phyloP scores from a whole-genome alignment of 805 yeast species.

The Wickerhamiella vanderwaltii region DNA sequence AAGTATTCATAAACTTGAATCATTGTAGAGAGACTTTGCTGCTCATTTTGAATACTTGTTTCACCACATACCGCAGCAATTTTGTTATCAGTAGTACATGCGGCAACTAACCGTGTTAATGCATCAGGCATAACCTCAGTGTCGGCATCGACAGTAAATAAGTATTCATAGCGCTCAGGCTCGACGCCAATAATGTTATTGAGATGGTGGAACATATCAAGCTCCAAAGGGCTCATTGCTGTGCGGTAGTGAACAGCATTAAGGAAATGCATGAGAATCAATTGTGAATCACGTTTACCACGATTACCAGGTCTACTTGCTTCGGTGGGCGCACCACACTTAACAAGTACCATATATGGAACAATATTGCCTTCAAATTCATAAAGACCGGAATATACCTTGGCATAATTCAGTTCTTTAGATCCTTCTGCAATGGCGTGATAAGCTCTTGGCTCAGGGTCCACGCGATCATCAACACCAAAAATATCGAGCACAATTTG shows the following conservation, averaged over 20 bases:
- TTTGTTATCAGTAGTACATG: constrained; percentile 42
- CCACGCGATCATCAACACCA: constrained; percentile 39
- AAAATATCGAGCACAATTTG: constrained; percentile 45
- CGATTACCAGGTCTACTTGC: constrained; percentile 48
- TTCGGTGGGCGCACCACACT: constrained; percentile 51
- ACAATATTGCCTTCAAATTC: constrained; percentile 45
- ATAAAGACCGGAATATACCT: constrained; percentile 47
- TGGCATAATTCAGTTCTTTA: constrained; percentile 53
- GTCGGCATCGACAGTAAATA: constrained; percentile 54
- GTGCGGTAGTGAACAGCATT: constrained; percentile 49
- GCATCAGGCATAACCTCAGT: constrained; percentile 45
- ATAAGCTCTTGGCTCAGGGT: constrained; percentile 41
- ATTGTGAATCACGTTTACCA: constrained; percentile 55
- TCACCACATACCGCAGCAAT: constrained; percentile 54
- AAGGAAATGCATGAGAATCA: constrained; percentile 47
- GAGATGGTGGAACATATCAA: constrained; percentile 41
- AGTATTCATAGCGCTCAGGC: constrained; percentile 43
- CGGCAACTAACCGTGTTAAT: constrained; percentile 42
- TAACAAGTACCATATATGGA: constrained; percentile 44
- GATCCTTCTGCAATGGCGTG: constrained; percentile 50
- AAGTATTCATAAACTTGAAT: constrained; percentile 55
- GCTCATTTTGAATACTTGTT: constrained; percentile 44
- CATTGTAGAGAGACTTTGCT: constrained; percentile 42
- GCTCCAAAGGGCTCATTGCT: constrained; percentile 48
- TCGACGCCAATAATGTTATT: constrained; percentile 48